phyloP scores from a whole-genome alignment of 1,139 yeast species.

The Hemisphaericaspora xylofermentans region DNA sequence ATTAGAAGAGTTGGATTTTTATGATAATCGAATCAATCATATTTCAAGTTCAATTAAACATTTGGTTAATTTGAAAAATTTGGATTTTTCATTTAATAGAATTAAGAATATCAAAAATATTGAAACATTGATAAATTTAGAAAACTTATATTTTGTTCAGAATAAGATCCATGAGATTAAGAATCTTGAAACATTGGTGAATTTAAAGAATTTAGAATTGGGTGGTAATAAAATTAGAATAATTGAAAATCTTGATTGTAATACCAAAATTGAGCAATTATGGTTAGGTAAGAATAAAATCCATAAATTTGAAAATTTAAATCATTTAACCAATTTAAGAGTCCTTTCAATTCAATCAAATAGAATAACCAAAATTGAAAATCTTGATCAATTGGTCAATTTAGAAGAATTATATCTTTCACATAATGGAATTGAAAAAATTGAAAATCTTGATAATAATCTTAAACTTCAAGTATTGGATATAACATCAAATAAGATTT shows the following conservation, averaged over 20 bases:
- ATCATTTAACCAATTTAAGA: constrained; percentile 59
- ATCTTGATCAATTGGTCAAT: constrained; percentile 66
- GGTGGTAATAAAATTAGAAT: constrained; percentile 84
- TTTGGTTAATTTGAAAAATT: constrained; percentile 52
- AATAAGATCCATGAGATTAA: constrained; percentile 77
- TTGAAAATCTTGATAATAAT: constrained; percentile 79
- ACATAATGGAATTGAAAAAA: constrained; percentile 72
- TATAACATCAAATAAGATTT: constrained; percentile 71
- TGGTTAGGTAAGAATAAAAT: constrained; percentile 95
- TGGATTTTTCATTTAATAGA: constrained; percentile 90
- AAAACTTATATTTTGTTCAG: constrained; percentile 81
- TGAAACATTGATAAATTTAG: constrained; percentile 59
- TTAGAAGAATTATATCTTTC: constrained; percentile 87
- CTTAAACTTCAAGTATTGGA: constrained; percentile 72
- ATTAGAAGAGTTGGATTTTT: constrained; percentile 79
- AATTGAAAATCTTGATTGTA: constrained; percentile 57
- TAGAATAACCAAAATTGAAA: constrained; percentile 75
- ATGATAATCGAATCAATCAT: constrained; percentile 89
- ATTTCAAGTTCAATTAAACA: constrained; percentile 68
- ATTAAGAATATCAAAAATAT: constrained; percentile 84
- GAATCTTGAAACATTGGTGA: constrained; percentile 56
- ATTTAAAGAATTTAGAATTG: constrained; percentile 74
- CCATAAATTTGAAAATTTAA: constrained; percentile 60
- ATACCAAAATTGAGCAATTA: constrained; percentile 64
- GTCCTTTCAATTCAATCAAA: constrained; percentile 90